These are phyloP conservation scores for Salix udensis DNA, from an alignment of 345 rosid genomes.

Conservation along the genomic window DNA sequence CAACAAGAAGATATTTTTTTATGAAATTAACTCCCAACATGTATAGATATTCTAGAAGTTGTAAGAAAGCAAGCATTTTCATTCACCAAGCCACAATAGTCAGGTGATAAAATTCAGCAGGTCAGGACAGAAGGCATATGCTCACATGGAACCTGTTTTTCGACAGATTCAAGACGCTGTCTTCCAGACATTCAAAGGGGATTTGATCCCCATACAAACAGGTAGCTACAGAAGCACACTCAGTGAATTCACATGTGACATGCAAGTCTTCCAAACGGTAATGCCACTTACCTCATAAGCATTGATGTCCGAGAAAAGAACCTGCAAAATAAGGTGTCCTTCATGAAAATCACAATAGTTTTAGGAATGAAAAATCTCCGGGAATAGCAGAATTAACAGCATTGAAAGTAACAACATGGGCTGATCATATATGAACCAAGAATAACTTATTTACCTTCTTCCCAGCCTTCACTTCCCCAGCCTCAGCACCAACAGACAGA, in stretches of 20 bases:
- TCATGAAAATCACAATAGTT: background rate
- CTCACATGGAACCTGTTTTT: background rate
- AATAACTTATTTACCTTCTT: constrained; percentile 51
- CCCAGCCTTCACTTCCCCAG: constrained; percentile 58
- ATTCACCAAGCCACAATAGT: background rate
- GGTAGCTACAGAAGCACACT: background rate
- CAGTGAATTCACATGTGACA: background rate
- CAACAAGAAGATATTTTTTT: background rate
- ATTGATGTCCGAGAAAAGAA: constrained; percentile 78
- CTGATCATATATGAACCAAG: background rate
- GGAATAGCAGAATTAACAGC: background rate
- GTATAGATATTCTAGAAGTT: background rate
- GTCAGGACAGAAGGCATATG: background rate
- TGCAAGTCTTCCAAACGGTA: background rate
- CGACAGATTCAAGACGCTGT: background rate
- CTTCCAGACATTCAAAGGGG: background rate
- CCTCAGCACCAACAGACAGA: constrained; percentile 69
- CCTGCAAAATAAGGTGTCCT: constrained; percentile 42
- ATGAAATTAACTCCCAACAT: background rate
- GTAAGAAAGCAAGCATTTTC: background rate
- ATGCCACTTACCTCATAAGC: constrained; percentile 65
- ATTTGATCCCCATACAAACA: background rate
- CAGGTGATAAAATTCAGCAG: background rate
- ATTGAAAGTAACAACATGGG: background rate
- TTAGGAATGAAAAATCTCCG: background rate